phyloP scores from a whole-genome alignment of 371 early-diverging fungal genomes.

The Syncephalastrum contaminatum region DNA sequence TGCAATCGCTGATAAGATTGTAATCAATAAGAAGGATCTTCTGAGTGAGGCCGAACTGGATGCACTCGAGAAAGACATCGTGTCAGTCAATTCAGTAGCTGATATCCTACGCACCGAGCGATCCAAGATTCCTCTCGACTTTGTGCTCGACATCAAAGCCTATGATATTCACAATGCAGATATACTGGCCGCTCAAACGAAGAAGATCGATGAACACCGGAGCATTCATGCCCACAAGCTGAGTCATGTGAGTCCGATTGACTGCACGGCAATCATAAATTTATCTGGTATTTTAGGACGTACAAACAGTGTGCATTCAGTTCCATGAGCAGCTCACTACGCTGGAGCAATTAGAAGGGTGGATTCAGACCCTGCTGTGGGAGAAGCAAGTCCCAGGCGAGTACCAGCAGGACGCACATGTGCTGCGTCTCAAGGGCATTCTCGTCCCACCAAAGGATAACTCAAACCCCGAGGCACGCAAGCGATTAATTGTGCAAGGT shows the following conservation, averaged over 20 bases:
- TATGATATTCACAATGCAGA: constrained; percentile 58
- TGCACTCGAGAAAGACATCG: constrained; percentile 52
- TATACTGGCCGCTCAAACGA: constrained; percentile 28
- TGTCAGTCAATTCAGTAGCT: constrained; percentile 63
- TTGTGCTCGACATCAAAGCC: constrained; percentile 75
- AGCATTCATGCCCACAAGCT: constrained; percentile 40
- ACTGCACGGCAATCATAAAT: neutral
- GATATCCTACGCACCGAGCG: constrained; percentile 53
- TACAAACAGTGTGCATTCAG: constrained; percentile 55
- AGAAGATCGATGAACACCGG: constrained; percentile 31
- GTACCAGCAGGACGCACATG: constrained; percentile 37
- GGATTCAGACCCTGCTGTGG: constrained; percentile 94
- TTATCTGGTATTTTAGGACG: constrained; percentile 29
- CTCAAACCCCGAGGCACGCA: constrained; percentile 20
- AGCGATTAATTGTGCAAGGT: constrained; percentile 77
- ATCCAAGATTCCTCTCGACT: constrained; percentile 72
- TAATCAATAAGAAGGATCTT: constrained; percentile 94
- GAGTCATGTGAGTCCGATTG: constrained; percentile 32
- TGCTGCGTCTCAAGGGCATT: constrained; percentile 86
- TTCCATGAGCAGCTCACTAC: constrained; percentile 35
- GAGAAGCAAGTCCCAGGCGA: constrained; percentile 63
- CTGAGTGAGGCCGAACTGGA: constrained; percentile 33
- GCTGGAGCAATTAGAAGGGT: constrained; percentile 64
- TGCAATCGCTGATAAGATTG: constrained; percentile 92
- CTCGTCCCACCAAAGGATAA: constrained; percentile 52